phyloP scores from a whole-genome alignment of 371 early-diverging fungal genomes.

The Haplosporangium sp. region DNA sequence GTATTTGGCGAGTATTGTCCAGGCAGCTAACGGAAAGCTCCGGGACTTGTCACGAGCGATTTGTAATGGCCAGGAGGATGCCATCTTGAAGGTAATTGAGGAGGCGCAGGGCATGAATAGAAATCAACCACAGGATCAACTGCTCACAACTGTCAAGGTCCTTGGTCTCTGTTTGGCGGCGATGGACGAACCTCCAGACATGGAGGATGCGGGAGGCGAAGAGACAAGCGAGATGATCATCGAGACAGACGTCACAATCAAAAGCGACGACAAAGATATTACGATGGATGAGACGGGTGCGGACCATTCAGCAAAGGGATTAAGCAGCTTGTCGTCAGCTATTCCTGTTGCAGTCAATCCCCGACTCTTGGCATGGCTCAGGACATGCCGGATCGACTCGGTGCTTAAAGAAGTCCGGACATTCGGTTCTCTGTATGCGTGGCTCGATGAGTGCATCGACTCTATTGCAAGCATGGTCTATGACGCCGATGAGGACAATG shows the following conservation, averaged over 20 bases:
- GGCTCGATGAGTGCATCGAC: constrained; percentile 34
- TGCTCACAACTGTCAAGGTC: constrained; percentile 15
- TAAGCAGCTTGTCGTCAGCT: background rate
- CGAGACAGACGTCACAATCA: background rate
- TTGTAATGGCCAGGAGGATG: constrained; percentile 30
- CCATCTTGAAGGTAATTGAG: constrained; percentile 18
- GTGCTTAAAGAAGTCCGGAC: constrained; percentile 41
- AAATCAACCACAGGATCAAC: background rate
- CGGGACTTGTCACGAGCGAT: constrained; percentile 23
- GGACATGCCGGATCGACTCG: constrained; percentile 22
- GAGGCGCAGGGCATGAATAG: background rate
- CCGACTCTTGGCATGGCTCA: constrained; percentile 34
- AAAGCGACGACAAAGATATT: background rate
- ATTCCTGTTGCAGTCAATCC: constrained; percentile 33
- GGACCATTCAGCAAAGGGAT: background rate
- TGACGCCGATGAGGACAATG: constrained; percentile 26
- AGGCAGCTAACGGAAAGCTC: constrained; percentile 24
- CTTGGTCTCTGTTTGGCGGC: constrained; percentile 24
- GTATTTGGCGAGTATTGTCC: constrained; percentile 23
- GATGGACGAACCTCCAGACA: constrained; percentile 23
- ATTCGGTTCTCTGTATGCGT: constrained; percentile 43
- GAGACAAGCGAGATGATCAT: background rate
- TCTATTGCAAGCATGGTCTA: constrained; percentile 33
- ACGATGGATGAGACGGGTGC: background rate
- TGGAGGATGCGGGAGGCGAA: background rate